phyloP scores from a whole-genome alignment of 2,329 filamentous ascomycete genomes.

The Graphilbum ipis-grandicollis region DNA sequence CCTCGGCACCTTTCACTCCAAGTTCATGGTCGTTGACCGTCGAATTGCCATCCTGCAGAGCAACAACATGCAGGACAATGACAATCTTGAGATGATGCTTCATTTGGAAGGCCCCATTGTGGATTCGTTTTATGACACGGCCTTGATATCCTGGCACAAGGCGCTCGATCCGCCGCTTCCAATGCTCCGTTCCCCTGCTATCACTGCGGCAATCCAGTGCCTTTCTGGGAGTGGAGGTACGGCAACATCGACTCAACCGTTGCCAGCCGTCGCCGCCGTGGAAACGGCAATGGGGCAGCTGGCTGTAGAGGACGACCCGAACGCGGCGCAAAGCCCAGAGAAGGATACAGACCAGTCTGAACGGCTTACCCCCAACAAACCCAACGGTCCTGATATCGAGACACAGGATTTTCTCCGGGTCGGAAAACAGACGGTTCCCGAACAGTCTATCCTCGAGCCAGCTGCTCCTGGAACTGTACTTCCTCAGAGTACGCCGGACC shows the following conservation, averaged over 20 bases:
- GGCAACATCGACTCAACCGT: neutral
- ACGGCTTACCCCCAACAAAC: slow-evolving; percentile 6
- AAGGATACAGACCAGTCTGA: no score
- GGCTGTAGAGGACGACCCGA: neutral
- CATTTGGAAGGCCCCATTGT: slow-evolving; percentile 63
- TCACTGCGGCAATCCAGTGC: slow-evolving; percentile 1
- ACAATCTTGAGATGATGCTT: slow-evolving; percentile 68
- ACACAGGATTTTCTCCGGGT: slow-evolving; percentile 11
- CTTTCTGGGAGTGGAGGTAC: neutral
- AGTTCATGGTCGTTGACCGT: slow-evolving; percentile 63
- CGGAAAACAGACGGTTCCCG: slow-evolving; percentile 10
- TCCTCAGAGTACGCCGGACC: slow-evolving; percentile 36
- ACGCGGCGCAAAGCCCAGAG: neutral
- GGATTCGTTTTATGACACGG: slow-evolving; percentile 58
- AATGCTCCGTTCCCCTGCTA: slow-evolving; percentile 31
- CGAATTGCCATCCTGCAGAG: slow-evolving; percentile 55
- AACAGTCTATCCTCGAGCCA: slow-evolving; percentile 11
- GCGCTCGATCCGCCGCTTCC: slow-evolving; percentile 41
- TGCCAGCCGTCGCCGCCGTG: neutral
- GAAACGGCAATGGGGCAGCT: neutral
- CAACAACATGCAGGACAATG: slow-evolving; percentile 65
- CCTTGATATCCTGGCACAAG: slow-evolving; percentile 55
- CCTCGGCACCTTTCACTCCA: slow-evolving; percentile 60
- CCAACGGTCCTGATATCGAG: slow-evolving; percentile 7
- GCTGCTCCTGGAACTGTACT: slow-evolving; percentile 13